Percentiles rank a stretch among this genome's conserved stretches.
These are phyloP conservation scores for Cytospora mali DNA, from an alignment of 2,329 filamentous ascomycete species.

Conservation along the genomic window DNA sequence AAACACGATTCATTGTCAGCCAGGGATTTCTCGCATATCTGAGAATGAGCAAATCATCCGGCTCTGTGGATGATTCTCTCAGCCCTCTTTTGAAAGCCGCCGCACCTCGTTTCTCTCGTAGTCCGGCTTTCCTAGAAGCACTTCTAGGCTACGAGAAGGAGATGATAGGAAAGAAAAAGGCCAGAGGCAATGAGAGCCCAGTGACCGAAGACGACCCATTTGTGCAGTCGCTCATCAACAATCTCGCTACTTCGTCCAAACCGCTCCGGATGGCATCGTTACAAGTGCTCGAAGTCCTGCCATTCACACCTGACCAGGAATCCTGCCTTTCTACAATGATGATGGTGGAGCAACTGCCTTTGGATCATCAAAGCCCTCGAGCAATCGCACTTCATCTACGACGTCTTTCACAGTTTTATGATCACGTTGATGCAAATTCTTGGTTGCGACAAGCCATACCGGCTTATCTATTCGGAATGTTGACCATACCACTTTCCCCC, in stretches of 20 bases:
- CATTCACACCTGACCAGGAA: conserved; percentile 51
- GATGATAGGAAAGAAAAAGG: conserved; percentile 32
- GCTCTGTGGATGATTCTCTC: conserved; percentile 60
- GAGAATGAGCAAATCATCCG: conserved; percentile 62
- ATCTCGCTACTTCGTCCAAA: conserved; percentile 76
- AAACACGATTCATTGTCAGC: conserved; percentile 73
- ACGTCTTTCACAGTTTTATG: conserved; percentile 69
- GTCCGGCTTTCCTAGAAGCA: conserved; percentile 67
- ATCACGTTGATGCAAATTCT: conserved; percentile 57
- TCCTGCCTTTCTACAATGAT: conserved; percentile 67
- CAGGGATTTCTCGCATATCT: conserved; percentile 76
- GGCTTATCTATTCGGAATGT: conserved; percentile 82
- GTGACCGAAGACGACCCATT: conserved; percentile 63
- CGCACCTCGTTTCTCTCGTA: conserved; percentile 66
- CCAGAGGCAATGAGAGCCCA: conserved; percentile 43
- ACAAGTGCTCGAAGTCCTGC: conserved; percentile 67
- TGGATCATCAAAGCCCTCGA: conserved; percentile 76
- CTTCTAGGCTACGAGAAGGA: conserved; percentile 58
- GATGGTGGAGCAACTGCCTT: conserved; percentile 75
- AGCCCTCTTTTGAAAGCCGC: conserved; percentile 67
- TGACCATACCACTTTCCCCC: conserved; percentile 82
- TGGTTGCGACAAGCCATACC: conserved; percentile 76
- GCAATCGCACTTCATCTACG: conserved; percentile 84
- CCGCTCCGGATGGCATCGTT: conserved; percentile 73
- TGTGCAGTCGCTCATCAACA: conserved; percentile 66